Conservation (phyloP, 1,284 basidiomycete species). For the Melampsora abietis-canadensis region DNA sequence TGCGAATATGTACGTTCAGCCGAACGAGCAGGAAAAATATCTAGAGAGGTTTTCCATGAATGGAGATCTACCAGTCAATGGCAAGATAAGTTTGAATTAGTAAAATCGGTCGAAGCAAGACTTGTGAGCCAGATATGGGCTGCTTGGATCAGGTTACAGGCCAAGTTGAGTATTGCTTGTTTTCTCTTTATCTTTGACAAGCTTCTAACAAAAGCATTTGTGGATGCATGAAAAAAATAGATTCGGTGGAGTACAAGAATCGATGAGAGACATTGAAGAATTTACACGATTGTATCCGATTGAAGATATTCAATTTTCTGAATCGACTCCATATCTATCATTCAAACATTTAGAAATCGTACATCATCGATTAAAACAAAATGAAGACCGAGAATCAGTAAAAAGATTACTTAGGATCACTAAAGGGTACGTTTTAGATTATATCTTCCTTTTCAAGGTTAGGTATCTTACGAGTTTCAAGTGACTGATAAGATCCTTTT, state of each 20-base stretch:
- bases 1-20: constrained; percentile 39
- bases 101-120: constrained; percentile 37
- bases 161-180: constrained; percentile 26
- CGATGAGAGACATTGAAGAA: constrained; percentile 23
- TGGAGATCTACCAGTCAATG: constrained; percentile 11
- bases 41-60: constrained; percentile 35
- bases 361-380: constrained; percentile 30
- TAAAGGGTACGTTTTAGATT: constrained; percentile 30
- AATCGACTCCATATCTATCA: constrained; percentile 27
- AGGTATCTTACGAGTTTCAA: not conserved
- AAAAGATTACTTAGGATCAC: constrained; percentile 15
- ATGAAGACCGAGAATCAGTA: constrained; percentile 12
- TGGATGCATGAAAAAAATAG: constrained; percentile 11
- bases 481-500: not conserved
- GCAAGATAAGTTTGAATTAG: constrained; percentile 19
- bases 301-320: not conserved
- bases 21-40: constrained; percentile 28
- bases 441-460: not conserved
- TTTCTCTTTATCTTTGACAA: not conserved
- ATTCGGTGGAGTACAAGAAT: constrained; percentile 30
- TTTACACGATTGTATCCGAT: constrained; percentile 34
- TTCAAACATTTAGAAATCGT: constrained; percentile 40
- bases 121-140: constrained; percentile 43
- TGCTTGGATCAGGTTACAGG: constrained; percentile 41
- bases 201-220: not conserved